A percentile compares a stretch with the other conserved stretches of the same genome.
Conservation (phyloP, 768 basidiomycete species). For the Calvatia gigantea region DNA sequence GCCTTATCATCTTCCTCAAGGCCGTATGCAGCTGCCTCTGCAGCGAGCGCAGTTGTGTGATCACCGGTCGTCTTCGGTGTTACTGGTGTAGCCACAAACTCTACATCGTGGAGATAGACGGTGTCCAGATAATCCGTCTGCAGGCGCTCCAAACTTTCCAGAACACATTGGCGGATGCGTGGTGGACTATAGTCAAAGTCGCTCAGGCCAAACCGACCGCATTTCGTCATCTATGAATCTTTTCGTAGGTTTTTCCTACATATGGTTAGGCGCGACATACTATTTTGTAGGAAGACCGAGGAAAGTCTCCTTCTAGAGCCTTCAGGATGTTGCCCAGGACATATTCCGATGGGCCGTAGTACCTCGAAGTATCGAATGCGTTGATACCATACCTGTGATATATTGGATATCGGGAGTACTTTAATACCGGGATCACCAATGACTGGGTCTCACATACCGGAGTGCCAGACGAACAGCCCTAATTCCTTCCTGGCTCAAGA, state of each 20-base stretch:
- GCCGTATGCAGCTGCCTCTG: constrained; percentile 61
- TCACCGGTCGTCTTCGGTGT: constrained; percentile 50
- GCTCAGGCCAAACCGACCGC: constrained; percentile 67
- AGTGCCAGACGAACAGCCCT: constrained; percentile 72
- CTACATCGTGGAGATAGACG: constrained; percentile 84
- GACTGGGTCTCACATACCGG: constrained; percentile 42
- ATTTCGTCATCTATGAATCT: constrained; percentile 71
- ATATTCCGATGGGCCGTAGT: constrained; percentile 78
- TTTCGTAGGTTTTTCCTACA: background rate
- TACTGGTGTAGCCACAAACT: constrained; percentile 62
- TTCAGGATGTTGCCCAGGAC: constrained; percentile 66
- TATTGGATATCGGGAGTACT: constrained; percentile 3
- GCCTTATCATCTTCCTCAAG: constrained; percentile 54
- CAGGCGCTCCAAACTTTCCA: constrained; percentile 62
- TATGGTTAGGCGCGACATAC: constrained; percentile 32
- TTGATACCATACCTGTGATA: constrained; percentile 67
- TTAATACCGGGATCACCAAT: background rate
- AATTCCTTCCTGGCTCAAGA: constrained; percentile 54
- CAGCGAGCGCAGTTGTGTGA: constrained; percentile 49
- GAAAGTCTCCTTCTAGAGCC: constrained; percentile 62
- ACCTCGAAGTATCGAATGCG: constrained; percentile 80
- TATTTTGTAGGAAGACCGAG: constrained; percentile 73
- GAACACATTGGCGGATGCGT: constrained; percentile 63
- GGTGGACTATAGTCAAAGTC: constrained; percentile 74
- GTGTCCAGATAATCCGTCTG: constrained; percentile 76